Base-by-base conservation (phyloP, 2,329 filamentous ascomycete species). In the Phyllachora maydis region DNA sequence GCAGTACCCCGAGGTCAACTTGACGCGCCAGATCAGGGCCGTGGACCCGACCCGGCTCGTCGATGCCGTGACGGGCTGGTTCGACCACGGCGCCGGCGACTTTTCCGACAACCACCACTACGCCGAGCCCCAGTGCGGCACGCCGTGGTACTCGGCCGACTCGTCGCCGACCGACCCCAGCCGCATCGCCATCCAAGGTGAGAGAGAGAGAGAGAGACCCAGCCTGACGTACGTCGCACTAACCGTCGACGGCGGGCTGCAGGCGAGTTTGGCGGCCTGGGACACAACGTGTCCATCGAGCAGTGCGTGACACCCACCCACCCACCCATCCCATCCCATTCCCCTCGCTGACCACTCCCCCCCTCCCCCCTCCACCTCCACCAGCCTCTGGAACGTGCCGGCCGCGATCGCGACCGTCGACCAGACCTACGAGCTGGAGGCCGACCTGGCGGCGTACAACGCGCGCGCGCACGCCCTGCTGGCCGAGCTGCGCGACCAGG, bases 191-290 rank as follows among this genome's bases (percentile, higher is more conserved):
- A 57, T 78, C 32, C 70, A 76, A 31, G 72, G 72, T 14, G n/a
- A n/a, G n/a, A n/a, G n/a, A n/a, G n/a, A n/a, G n/a, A n/a, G n/a
- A n/a, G n/a, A n/a, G n/a, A n/a, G n/a, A n/a, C n/a, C n/a, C n/a
- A n/a, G n/a, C n/a, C n/a, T n/a, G n/a, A n/a, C n/a, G n/a, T n/a
- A n/a, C n/a, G n/a, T n/a, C n/a, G n/a, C n/a, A n/a, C n/a, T n/a
- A n/a, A n/a, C n/a, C n/a, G n/a, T n/a, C n/a, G n/a, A n/a, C n/a
- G n/a, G n/a, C n/a, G n/a, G n/a, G n/a, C n/a, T n/a, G n/a, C n/a
- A n/a, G n/a, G n/a, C n/a, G 73, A 78, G 35, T 78, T 76, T 27
- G 72, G 71, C 3, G 72, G 72, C 0, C 57, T 76, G 8, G 73
- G 72, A 0, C 54, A 69, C 23, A 73, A 73, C 24, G 56, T 70